These are phyloP conservation scores for Sporisorium reilianum DNA, from an alignment of 1,284 basidiomycete genomes.

Conservation along the genomic window DNA sequence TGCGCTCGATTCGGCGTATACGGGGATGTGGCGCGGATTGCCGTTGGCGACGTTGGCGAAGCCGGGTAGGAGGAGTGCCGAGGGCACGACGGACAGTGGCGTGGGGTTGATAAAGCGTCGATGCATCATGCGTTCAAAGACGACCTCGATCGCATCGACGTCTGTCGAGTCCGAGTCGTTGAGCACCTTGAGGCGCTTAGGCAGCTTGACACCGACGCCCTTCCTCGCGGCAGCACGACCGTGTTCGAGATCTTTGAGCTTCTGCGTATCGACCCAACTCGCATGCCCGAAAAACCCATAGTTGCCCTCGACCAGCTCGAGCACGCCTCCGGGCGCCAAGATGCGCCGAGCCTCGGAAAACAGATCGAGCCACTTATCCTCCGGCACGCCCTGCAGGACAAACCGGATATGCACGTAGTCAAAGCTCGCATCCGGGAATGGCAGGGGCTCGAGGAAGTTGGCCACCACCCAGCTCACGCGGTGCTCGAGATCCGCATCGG, in stretches of 20 bases:
- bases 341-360: conserved; percentile 45
- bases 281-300: conserved; percentile 49
- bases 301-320: conserved; percentile 56
- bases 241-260: conserved; percentile 42
- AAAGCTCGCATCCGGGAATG: conserved; percentile 59
- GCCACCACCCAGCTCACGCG: conserved; percentile 61
- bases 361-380: conserved; percentile 53
- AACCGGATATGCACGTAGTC: conserved; percentile 60
- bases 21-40: conserved; percentile 50
- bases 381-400: conserved; percentile 44
- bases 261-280: conserved; percentile 39
- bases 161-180: conserved; percentile 30
- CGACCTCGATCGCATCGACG: conserved; percentile 47
- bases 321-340: conserved; percentile 49
- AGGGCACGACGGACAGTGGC: conserved; percentile 46
- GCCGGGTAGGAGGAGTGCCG: conserved; percentile 39
- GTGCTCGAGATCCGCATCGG: conserved; percentile 45
- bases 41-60: conserved; percentile 44
- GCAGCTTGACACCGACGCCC: conserved; percentile 27
- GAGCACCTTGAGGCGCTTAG: conserved; percentile 37
- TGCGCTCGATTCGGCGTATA: conserved; percentile 48
- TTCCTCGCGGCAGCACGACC: conserved; percentile 12
- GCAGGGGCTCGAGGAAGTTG: conserved; percentile 57
- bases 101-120: conserved; percentile 52
- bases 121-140: conserved; percentile 47